These are phyloP conservation scores for Coemansia biformis DNA, from an alignment of 192 early-diverging fungal genomes.

Conservation along the genomic window DNA sequence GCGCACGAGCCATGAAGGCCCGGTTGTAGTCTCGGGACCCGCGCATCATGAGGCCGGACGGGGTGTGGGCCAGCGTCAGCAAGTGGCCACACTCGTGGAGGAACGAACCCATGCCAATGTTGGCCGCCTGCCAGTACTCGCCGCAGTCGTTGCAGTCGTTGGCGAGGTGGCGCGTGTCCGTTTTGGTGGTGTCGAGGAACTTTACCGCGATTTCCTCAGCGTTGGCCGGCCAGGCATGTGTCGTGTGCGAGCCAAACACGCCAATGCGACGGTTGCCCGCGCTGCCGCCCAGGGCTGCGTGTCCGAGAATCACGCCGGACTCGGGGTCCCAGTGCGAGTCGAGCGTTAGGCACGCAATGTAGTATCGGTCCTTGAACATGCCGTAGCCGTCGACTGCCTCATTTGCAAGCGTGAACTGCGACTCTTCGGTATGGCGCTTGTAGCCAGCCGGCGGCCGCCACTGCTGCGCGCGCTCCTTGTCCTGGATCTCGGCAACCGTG, in stretches of 20 bases:
- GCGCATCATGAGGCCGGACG: slow-evolving; percentile 57
- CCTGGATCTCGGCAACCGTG: slow-evolving; percentile 54
- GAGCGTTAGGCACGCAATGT: slow-evolving; percentile 54
- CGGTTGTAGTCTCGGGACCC: slow-evolving; percentile 65
- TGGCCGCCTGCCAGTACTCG: slow-evolving; percentile 57
- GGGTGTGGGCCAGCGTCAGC: slow-evolving; percentile 56
- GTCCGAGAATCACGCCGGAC: slow-evolving; percentile 51
- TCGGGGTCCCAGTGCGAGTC: slow-evolving; percentile 57
- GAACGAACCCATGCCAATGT: slow-evolving; percentile 69
- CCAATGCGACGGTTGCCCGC: slow-evolving; percentile 50
- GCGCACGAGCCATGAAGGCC: slow-evolving; percentile 59
- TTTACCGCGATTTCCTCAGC: slow-evolving; percentile 57
- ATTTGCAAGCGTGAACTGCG: slow-evolving; percentile 51
- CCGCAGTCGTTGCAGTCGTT: slow-evolving; percentile 60
- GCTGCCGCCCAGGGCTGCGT: slow-evolving; percentile 64
- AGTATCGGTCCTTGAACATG: slow-evolving; percentile 33
- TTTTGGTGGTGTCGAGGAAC: slow-evolving; percentile 55
- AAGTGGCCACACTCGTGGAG: slow-evolving; percentile 69
- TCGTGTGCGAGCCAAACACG: slow-evolving; percentile 64
- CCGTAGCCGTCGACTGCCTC: slow-evolving; percentile 53
- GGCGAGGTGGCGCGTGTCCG: slow-evolving; percentile 53
- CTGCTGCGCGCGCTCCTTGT: slow-evolving; percentile 58
- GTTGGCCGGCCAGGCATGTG: slow-evolving; percentile 58
- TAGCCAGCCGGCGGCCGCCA: slow-evolving; percentile 40
- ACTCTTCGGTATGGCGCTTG: slow-evolving; percentile 33